Evolutionary conservation across 768 basidiomycete species (phyloP), one percentile per base, ranked within the genome.

Genomic region (Boletus subcaerulescens): DNA sequence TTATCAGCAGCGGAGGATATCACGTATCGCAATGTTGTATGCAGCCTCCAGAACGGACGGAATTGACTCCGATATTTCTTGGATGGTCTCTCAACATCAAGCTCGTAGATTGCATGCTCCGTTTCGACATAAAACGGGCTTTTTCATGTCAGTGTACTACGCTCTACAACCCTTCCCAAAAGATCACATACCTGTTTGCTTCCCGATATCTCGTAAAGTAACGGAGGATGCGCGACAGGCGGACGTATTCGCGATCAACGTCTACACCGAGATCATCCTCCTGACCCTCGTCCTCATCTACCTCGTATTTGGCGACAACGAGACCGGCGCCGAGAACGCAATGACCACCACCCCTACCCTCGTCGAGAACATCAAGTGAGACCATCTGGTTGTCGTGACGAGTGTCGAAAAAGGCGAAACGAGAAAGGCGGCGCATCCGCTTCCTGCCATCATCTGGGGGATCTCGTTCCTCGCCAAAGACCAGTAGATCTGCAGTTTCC

Each of bases 71-170:
- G 57, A 52, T 90, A 91, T 20, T 53, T 60, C 18, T 63, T 60
- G 2, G 80, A 75, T 0, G 88, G 83, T 0, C 36, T 48, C 32
- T 20, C 11, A 8, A 49, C 60, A 17, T 72, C 67, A 26, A 91
- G 69, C 33, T 81, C 77, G 64, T 89, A 90, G 76, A 81, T 83
- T 0, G 86, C 85, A 50, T 75, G 78, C 17, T 74, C 58, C 0
- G 89, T 89, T 59, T 89, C 82, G 22, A 92, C 74, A 54, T 76
- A 88, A 11, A 89, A 68, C 2, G 85, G 80, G 17, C 89, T 90
- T 58, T 20, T 45, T 49, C 36, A 43, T 32, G 20, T 50, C 38
- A 50, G 52, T 9, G 14, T 35, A 55, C 29, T 35, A 55, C 29
- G 50, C 41, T 7, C 41, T 51, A 6, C 15, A n/a, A 5, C 12